phyloP scores from a whole-genome alignment of 129 eudicot genomes.

The Flaveria linearis region DNA sequence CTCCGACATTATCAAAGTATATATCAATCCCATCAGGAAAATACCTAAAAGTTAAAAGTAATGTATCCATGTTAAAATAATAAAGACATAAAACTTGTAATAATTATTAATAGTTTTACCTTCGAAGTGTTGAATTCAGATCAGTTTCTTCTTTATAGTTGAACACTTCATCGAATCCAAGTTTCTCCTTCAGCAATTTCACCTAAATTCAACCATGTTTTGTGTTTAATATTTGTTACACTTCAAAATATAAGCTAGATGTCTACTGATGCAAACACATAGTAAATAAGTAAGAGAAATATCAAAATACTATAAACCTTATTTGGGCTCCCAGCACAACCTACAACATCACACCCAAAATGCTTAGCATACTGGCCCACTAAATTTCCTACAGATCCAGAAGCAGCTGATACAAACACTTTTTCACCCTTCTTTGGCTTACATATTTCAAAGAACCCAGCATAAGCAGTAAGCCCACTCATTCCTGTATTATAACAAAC shows the following conservation, averaged over 20 bases:
- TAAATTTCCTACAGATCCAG: constrained; percentile 78
- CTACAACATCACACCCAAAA: constrained; percentile 81
- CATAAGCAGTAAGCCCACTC: constrained; percentile 83
- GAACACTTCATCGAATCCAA: constrained; percentile 89
- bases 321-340: constrained; percentile 68
- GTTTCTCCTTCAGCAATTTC: constrained; percentile 60
- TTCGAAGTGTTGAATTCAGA: neutral
- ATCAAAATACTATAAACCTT: constrained; percentile 41
- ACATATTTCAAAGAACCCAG: constrained; percentile 68
- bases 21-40: constrained; percentile 83
- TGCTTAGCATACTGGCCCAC: constrained; percentile 86
- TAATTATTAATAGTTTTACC: neutral
- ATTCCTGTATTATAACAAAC: constrained; percentile 40
- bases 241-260: neutral
- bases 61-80: too few relatives aligned
- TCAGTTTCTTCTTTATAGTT: constrained; percentile 67
- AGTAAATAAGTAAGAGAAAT: neutral
- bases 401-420: constrained; percentile 80
- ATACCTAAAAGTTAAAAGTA: constrained; percentile 37
- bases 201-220: constrained; percentile 42
- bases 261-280: too few relatives aligned
- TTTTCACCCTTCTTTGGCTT: constrained; percentile 79
- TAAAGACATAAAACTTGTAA: too few relatives aligned
- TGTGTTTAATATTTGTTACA: neutral
- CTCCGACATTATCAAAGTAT: constrained; percentile 92